A percentile compares a stretch with the other conserved stretches of the same genome.
phyloP scores from a whole-genome alignment of 2,329 filamentous ascomycete species.

The Karstenula rhodostoma region DNA sequence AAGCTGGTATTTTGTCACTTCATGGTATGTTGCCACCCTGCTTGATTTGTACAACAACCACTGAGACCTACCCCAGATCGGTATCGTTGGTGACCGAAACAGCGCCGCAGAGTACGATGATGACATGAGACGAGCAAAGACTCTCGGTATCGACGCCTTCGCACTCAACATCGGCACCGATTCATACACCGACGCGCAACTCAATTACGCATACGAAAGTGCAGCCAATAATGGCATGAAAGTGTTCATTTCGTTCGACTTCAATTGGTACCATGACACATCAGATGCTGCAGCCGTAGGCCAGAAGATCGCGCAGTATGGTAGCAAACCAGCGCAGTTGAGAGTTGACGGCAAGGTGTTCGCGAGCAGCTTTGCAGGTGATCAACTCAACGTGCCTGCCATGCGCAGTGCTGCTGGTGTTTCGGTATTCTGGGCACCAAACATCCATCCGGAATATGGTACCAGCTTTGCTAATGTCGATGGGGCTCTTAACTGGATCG shows the following conservation, averaged over 20 bases:
- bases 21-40: background rate
- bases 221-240: conserved; percentile 33
- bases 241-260: conserved; percentile 38
- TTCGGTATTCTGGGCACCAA: conserved; percentile 1
- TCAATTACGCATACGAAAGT: conserved; percentile 33
- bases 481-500: conserved; percentile 35
- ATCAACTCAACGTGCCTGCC: conserved; percentile 25
- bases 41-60: background rate
- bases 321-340: conserved; percentile 27
- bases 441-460: conserved; percentile 1
- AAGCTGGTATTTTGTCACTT: conserved; percentile 3
- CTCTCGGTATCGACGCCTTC: conserved; percentile 41
- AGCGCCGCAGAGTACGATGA: conserved; percentile 33
- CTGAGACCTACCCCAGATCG: conserved; percentile 24
- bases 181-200: conserved; percentile 26
- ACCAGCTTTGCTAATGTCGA: conserved; percentile 21
- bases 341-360: conserved; percentile 36
- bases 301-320: conserved; percentile 27
- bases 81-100: conserved; percentile 30
- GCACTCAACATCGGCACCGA: conserved; percentile 39
- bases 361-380: conserved; percentile 35
- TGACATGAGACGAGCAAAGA: conserved; percentile 35
- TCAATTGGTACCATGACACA: conserved; percentile 23
- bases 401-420: conserved; percentile 16
- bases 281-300: conserved; percentile 25